phyloP scores from a whole-genome alignment of 2,329 filamentous ascomycete species.

The Sporothrix schenckii region DNA sequence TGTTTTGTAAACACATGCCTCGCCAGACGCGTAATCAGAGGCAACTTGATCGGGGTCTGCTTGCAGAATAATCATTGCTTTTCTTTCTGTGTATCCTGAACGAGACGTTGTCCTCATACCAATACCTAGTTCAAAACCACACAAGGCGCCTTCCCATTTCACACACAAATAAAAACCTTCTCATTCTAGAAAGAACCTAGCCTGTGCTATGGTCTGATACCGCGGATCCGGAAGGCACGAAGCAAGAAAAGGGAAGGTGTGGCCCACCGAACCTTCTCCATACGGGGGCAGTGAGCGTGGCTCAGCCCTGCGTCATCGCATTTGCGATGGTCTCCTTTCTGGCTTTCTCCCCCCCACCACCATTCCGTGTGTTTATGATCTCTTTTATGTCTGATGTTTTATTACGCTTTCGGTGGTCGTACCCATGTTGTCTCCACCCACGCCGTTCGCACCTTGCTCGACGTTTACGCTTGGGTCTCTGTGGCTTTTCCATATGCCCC shows the following conservation, averaged over 20 bases:
- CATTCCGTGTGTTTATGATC: background rate
- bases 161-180: background rate
- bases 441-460: background rate
- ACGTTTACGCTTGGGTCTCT: background rate
- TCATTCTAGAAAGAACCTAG: conserved; percentile 14
- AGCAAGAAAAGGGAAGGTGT: conserved; percentile 18
- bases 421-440: conserved; percentile 18
- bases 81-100: background rate
- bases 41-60: background rate
- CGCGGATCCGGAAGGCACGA: conserved; percentile 26
- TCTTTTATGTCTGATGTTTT: conserved; percentile 1
- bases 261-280: conserved; percentile 12
- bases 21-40: background rate
- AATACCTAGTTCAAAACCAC: background rate
- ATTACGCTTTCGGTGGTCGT: background rate
- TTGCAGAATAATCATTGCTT: background rate
- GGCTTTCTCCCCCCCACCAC: background rate
- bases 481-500: background rate
- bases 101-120: background rate
- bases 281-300: conserved; percentile 24
- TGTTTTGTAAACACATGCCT: background rate
- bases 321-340: conserved; percentile 10
- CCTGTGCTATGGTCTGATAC: background rate
- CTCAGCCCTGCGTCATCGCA: conserved; percentile 27
- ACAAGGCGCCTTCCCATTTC: background rate